Evolutionary conservation across 2,329 filamentous ascomycete genomes (phyloP).

Genomic region (Alternaria angustiovoidea): DNA sequence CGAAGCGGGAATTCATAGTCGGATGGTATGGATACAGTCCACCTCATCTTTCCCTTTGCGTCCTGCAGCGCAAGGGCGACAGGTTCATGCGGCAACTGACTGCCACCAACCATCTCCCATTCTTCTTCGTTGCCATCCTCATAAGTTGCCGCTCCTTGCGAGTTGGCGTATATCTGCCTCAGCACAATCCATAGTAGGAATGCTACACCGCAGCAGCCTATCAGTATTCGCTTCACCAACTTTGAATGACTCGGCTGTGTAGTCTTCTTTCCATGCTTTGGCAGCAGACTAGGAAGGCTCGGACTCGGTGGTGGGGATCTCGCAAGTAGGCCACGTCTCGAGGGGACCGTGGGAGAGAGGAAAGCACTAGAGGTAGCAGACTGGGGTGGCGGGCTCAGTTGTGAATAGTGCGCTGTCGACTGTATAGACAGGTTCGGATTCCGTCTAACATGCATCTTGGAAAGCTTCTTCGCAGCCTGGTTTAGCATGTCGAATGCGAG

Average conservation of each 20-base stretch:
- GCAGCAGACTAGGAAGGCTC: slow-evolving; percentile 72
- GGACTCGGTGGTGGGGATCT: slow-evolving; percentile 76
- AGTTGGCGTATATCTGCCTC: slow-evolving; percentile 40
- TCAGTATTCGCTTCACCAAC: slow-evolving; percentile 63
- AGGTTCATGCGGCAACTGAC: slow-evolving; percentile 73
- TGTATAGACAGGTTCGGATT: slow-evolving; percentile 58
- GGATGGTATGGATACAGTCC: slow-evolving; percentile 82
- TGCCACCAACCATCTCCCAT: slow-evolving; percentile 73
- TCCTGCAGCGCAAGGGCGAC: slow-evolving; percentile 76
- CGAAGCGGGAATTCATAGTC: slow-evolving; percentile 71
- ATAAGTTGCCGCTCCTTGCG: slow-evolving; percentile 23
- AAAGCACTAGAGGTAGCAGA: slow-evolving; percentile 49
- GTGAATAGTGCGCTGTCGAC: slow-evolving; percentile 48
- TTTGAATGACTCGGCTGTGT: slow-evolving; percentile 62
- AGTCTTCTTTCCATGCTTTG: slow-evolving; percentile 69
- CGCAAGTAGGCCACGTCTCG: slow-evolving; percentile 66
- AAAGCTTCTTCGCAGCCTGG: slow-evolving; percentile 45
- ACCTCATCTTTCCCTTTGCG: slow-evolving; percentile 69
- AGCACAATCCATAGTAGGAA: slow-evolving; percentile 62
- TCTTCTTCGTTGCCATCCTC: slow-evolving; percentile 49
- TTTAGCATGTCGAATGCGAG: slow-evolving; percentile 43
- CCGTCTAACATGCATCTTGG: slow-evolving; percentile 56
- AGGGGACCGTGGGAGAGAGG: slow-evolving; percentile 46
- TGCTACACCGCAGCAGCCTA: slow-evolving; percentile 60
- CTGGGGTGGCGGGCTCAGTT: slow-evolving; percentile 39